Base-by-base conservation (phyloP, 495 filamentous ascomycete species). In the Annulohypoxylon bovei region DNA sequence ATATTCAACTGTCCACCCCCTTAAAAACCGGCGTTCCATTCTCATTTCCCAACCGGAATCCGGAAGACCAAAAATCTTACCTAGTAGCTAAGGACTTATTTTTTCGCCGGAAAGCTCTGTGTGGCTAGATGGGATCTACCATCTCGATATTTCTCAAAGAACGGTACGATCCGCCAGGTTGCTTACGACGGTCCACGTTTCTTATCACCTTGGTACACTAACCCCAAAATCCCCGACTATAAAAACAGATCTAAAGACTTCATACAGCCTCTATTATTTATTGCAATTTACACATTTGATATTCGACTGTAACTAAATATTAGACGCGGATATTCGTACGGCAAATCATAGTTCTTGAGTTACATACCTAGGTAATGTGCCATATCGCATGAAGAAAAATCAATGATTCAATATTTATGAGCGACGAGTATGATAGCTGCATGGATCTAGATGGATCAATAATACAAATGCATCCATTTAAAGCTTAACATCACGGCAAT, bases 81-180 rank as follows among this genome's bases (percentile, higher is more conserved):
- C 23, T 47, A 52, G 49, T 3, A 55, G 30, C n/a, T 25, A 16
- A 7, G 18, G 23, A 53, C 18, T 42, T 56, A 35, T 65, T 68
- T 65, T 58, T 40, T 65, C 60, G 49, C 32, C 39, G 46, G 47
- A n/a, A 61, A 61, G 23, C 59, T 64, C 55, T 40, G 23, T 37
- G 47, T 65, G 60, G 53, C 53, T 49, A 53, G 20, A 60, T 25
- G 28, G 56, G 68, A 66, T 66, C 68, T 60, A 35, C 52, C 58
- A 71, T 71, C 62, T 71, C 53, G 63, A 71, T 63, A 33, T 42
- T 50, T 46, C 66, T 7, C 54, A 58, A 58, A 67, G 28, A 42
- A 14, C 53, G 70, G 64, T 64, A 56, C 60, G 70, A 68, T 72
- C 70, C 49, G 60, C 64, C 18, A 55, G 47, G 54, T 60, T 55